Base-by-base conservation (phyloP, 1,284 basidiomycete genomes). In the Trametes versicolor region DNA sequence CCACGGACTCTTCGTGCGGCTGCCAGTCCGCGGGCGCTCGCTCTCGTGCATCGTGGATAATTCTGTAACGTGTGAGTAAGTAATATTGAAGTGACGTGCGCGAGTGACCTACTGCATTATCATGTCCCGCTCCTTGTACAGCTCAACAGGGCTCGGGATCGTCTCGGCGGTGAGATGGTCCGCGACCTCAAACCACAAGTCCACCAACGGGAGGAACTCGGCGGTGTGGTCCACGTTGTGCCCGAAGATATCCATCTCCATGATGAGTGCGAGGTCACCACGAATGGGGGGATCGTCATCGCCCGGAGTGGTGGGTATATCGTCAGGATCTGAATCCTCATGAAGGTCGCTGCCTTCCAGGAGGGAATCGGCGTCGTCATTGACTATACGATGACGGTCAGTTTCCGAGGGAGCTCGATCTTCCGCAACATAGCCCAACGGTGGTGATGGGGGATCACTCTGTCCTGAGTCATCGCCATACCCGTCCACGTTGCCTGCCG, bases 181-280 rank as follows among this genome's bases (percentile, higher is more conserved):
- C 2, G n/a, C 19, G n/a, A 45, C 37, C 25, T 60, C 49, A 7
- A 47, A 60, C 58, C 58, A 60, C n/a, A 60, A 25, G 21, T 60
- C 58, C 12, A 52, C 58, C 8, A 60, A 39, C 15, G 58, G 58
- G 3, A 60, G 5, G n/a, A 60, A 15, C 13, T 60, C 58, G n/a
- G 19, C 29, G n/a, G 37, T 37, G n/a, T 43, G 29, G 12, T 60
- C 41, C 4, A 15, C 12, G 12, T 21, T n/a, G 37, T 21, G 17
- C 2, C 50, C 25, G 25, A 60, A 60, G 39, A 52, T 13, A 29
- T 58, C 56, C 27, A 58, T 29, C 25, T 45, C 13, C 17, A 41
- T 15, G 23, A 53, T n/a, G 36, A 12, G 1, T 2, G 52, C 9
- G 36, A 41, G n/a, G 10, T 19, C 21, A 21, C 1, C 32, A 6